phyloP scores from a whole-genome alignment of 2,329 filamentous ascomycete species.

The Monosporascus sp. region DNA sequence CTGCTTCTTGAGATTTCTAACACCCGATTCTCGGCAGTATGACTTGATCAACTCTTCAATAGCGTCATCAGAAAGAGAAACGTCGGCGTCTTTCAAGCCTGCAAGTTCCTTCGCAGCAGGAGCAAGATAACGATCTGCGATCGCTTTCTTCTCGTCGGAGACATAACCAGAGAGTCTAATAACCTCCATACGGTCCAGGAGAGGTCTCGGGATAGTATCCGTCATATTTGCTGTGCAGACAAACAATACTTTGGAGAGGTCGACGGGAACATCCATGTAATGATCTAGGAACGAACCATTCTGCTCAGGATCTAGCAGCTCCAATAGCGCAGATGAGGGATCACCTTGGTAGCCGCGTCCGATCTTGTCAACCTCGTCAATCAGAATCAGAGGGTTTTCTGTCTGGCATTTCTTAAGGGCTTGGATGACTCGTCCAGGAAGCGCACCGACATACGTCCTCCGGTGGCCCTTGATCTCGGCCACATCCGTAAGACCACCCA shows the following conservation, averaged over 20 bases:
- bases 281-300: slow-evolving; percentile 97
- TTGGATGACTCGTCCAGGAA: slow-evolving; percentile 95
- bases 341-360: slow-evolving; percentile 94
- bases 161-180: slow-evolving; percentile 96
- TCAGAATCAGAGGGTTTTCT: slow-evolving; percentile 92
- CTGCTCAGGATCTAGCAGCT: slow-evolving; percentile 92
- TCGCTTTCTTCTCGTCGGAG: slow-evolving; percentile 97
- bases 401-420: slow-evolving; percentile 98
- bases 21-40: slow-evolving; percentile 94
- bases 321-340: slow-evolving; percentile 86
- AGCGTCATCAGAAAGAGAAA: slow-evolving; percentile 78
- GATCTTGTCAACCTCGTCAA: slow-evolving; percentile 98
- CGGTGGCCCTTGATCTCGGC: slow-evolving; percentile 98
- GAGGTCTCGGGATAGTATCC: slow-evolving; percentile 89
- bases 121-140: slow-evolving; percentile 86
- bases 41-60: slow-evolving; percentile 98
- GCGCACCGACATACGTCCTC: slow-evolving; percentile 89
- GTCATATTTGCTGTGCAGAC: slow-evolving; percentile 99
- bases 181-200: slow-evolving; percentile 96
- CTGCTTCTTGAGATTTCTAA: slow-evolving; percentile 97
- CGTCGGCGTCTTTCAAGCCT: slow-evolving; percentile 83
- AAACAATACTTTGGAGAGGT: slow-evolving; percentile 94
- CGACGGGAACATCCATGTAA: slow-evolving; percentile 97
- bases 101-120: slow-evolving; percentile 93
- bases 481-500: slow-evolving; percentile 93